Evolutionary conservation across 2,329 filamentous ascomycete genomes (phyloP), one percentile per base, ranked within the genome.

Genomic region (Coniochaeta pulveracea): DNA sequence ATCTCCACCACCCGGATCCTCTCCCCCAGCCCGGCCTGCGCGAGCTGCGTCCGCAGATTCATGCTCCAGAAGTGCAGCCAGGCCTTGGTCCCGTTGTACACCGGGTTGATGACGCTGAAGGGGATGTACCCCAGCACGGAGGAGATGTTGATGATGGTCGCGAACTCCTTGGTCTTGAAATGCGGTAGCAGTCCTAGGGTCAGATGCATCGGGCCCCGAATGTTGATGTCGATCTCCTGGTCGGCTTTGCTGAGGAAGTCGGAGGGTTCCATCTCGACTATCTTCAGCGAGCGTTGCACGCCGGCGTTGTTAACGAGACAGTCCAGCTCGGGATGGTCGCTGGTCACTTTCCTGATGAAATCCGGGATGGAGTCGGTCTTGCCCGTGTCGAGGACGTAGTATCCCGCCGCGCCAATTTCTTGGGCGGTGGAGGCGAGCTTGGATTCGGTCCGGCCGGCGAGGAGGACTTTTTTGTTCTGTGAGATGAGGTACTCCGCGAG

Each of bases 271-370:
- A 31, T 6, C 24, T 52, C 49, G 6, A 48, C 18, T 1, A 69
- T 54, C 11, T 66, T 48, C 2, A 76, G 56, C 0, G 68, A 71
- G 3, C 67, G 52, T 45, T 76, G 70, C 0, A 75, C 65, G 2
- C 69, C 70, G 0, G 70, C 70, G 35, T 76, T 75, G 52, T 75
- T 76, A 45, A 76, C 54, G 1, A 76, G 46, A 40, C 69, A 75
- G 49, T 76, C 69, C 3, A 75, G 46, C 5, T 71, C 62, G 0
- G 65, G 67, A 42, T 75, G 63, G 5, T 71, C 61, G 3, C 38
- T 40, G 3, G 56, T 61, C 26, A 75, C 45, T 11, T 55, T 56
- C 26, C 57, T 36, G 34, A 66, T 50, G 39, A 74, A 72, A 0
- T 33, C 26, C 0, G 63, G 54, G 7, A 72, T 64, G 1, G 53